Conservation (phyloP, 352 stramenopile genomes). For the Phytophthora multivora region DNA sequence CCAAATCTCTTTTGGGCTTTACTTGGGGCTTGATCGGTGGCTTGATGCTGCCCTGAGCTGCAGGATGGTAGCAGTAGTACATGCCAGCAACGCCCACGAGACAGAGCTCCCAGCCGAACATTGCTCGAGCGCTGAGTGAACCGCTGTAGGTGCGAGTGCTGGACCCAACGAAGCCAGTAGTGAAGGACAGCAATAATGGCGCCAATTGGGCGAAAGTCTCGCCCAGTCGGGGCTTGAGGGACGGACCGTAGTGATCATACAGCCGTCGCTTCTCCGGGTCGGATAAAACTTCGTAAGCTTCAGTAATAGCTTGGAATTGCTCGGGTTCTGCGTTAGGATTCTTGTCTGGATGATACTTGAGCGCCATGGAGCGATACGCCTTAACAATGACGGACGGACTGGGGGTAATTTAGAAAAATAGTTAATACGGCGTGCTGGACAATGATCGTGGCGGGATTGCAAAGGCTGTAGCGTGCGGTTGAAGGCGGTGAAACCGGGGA, state of each 20-base stretch:
- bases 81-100: slow-evolving; percentile 62
- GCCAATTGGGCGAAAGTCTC: slow-evolving; percentile 69
- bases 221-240: slow-evolving; percentile 61
- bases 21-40: slow-evolving; percentile 17
- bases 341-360: slow-evolving; percentile 97
- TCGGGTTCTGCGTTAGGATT: slow-evolving; percentile 89
- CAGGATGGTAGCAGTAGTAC: slow-evolving; percentile 58
- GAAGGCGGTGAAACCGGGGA: not conserved
- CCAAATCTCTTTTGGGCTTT: slow-evolving; percentile 46
- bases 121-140: slow-evolving; percentile 29
- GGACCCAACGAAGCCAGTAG: slow-evolving; percentile 58
- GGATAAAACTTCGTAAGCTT: slow-evolving; percentile 81
- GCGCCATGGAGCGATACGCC: slow-evolving; percentile 93
- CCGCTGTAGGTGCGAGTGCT: slow-evolving; percentile 46
- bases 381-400: slow-evolving; percentile 94
- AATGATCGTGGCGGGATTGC: not conserved
- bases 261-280: slow-evolving; percentile 73
- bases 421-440: slow-evolving; percentile 1
- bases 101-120: slow-evolving; percentile 50
- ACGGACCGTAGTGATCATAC: slow-evolving; percentile 77
- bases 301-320: slow-evolving; percentile 87
- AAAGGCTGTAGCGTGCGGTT: not conserved
- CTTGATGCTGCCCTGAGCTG: slow-evolving; percentile 7
- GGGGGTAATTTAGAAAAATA: not conserved
- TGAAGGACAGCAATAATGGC: slow-evolving; percentile 65